Conservation (phyloP, 2,329 filamentous ascomycete genomes). For the Leptographium radiaticola region DNA sequence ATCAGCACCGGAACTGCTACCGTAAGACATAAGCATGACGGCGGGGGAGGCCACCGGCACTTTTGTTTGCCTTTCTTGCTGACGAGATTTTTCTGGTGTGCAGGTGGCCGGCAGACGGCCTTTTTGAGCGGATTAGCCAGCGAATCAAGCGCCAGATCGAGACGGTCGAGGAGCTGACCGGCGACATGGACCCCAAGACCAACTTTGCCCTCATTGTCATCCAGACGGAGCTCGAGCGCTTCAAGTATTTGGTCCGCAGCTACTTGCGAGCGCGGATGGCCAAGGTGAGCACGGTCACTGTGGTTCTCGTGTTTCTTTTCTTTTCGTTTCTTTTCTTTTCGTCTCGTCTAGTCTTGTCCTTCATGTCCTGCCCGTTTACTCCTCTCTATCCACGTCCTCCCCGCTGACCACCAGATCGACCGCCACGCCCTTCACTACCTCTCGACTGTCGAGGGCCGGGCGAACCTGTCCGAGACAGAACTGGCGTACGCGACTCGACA, state of each 20-base stretch:
- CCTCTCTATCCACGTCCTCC: neutral
- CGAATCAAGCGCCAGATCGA: constrained; percentile 31
- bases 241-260: constrained; percentile 79
- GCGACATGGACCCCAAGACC: constrained; percentile 75
- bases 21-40: constrained; percentile 30
- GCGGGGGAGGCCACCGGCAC: too few relatives aligned
- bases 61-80: neutral
- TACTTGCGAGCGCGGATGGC: constrained; percentile 74
- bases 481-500: constrained; percentile 73
- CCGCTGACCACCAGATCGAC: constrained; percentile 46
- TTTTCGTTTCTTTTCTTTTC: too few relatives aligned
- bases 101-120: constrained; percentile 52
- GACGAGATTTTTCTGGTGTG: neutral
- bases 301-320: too few relatives aligned
- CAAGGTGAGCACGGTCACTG: constrained; percentile 45
- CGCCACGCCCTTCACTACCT: constrained; percentile 64
- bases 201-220: constrained; percentile 92
- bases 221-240: constrained; percentile 90
- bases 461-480: constrained; percentile 64
- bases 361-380: too few relatives aligned
- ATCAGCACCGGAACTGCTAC: constrained; percentile 75
- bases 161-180: constrained; percentile 46
- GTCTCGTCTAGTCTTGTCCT: too few relatives aligned
- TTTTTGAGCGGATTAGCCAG: constrained; percentile 73
- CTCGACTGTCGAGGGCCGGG: constrained; percentile 37